A percentile compares a stretch with the other conserved stretches of the same genome.
Evolutionary conservation across 129 eudicot genomes (phyloP).

Genomic region (Scalesia atractyloides): DNA sequence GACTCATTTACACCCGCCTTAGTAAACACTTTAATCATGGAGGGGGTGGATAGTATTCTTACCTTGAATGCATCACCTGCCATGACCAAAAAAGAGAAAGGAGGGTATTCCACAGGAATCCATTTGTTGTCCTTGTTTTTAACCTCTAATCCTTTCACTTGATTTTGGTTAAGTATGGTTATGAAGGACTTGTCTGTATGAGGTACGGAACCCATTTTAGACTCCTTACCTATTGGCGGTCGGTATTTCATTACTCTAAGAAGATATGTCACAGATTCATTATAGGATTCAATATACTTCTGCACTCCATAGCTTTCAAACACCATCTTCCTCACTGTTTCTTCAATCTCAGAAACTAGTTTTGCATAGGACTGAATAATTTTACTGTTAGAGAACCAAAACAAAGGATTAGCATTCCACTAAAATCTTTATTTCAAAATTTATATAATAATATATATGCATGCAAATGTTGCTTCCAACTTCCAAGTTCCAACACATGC

Average conservation of each 20-base stretch:
- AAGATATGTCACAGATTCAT: conserved; percentile 37
- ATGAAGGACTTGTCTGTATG: conserved; percentile 52
- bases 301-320: conserved; percentile 44
- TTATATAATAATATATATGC: too few relatives aligned
- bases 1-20: too few relatives aligned
- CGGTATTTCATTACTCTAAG: conserved; percentile 41
- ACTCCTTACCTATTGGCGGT: conserved; percentile 31
- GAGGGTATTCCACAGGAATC: conserved; percentile 38
- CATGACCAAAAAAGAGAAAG: conserved; percentile 50
- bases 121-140: conserved; percentile 45
- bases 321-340: conserved; percentile 35
- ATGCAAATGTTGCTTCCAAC: too few relatives aligned
- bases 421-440: neutral
- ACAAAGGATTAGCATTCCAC: conserved; percentile 3
- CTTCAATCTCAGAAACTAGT: conserved; percentile 30
- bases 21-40: neutral
- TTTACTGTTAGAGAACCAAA: conserved; percentile 33
- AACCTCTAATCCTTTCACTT: conserved; percentile 51
- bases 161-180: conserved; percentile 49
- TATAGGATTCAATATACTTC: conserved; percentile 29
- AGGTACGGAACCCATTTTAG: conserved; percentile 28
- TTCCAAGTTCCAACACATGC: neutral
- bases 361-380: conserved; percentile 35
- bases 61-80: conserved; percentile 61
- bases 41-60: neutral